A percentile compares a stretch with the other conserved stretches of the same genome.
Conservation (phyloP, 768 basidiomycete species). For the Asterophora parasitica region DNA sequence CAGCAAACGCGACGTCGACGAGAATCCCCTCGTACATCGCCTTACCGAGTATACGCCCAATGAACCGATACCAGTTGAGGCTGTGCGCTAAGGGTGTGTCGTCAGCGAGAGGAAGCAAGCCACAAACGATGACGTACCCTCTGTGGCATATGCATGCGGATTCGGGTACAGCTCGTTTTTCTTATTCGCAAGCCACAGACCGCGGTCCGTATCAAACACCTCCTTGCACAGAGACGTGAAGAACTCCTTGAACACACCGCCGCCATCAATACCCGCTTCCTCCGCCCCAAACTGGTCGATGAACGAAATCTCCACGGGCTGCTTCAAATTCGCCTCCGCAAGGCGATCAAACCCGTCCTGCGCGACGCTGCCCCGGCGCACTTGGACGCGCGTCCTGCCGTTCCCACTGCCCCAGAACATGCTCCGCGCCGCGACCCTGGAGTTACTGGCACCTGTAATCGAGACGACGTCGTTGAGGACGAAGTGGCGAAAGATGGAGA, state of each 20-base stretch:
- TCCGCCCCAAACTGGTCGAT: conserved; percentile 83
- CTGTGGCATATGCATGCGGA: conserved; percentile 86
- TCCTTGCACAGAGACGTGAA: conserved; percentile 90
- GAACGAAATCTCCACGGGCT: conserved; percentile 85
- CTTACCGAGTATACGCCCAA: conserved; percentile 92
- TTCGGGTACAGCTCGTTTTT: conserved; percentile 96
- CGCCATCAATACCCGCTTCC: conserved; percentile 93
- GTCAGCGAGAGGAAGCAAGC: neutral
- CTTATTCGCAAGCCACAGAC: conserved; percentile 87
- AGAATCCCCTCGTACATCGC: conserved; percentile 96
- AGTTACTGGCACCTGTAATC: neutral
- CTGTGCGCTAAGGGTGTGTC: conserved; percentile 56
- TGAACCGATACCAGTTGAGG: conserved; percentile 88
- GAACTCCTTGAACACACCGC: conserved; percentile 98
- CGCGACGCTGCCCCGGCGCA: conserved; percentile 74
- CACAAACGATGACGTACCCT: conserved; percentile 48
- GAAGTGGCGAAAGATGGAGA: conserved; percentile 84
- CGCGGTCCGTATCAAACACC: conserved; percentile 91
- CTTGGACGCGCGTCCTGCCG: conserved; percentile 37
- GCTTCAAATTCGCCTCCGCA: conserved; percentile 72
- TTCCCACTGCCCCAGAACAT: conserved; percentile 7
- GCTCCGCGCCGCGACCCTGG: neutral
- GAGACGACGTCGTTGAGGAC: conserved; percentile 55
- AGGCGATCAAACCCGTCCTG: conserved; percentile 91
- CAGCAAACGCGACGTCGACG: conserved; percentile 91